phyloP scores from a whole-genome alignment of 306 rosid species.

The peach (Prunus persica) region DNA sequence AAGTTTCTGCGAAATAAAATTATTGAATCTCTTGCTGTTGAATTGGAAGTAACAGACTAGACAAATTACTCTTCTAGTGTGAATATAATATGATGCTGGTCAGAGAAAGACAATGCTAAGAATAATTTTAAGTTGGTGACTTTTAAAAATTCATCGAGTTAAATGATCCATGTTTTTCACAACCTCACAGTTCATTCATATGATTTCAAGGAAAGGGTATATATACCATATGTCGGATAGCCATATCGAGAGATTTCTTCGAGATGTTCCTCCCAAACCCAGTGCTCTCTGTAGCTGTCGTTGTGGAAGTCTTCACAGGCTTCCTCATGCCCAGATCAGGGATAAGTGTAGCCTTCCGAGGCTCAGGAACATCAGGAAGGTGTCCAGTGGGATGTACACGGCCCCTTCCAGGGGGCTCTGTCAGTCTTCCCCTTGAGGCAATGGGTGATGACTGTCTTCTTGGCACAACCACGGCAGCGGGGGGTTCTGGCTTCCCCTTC shows the following conservation, averaged over 20 bases:
- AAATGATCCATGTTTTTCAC: neutral
- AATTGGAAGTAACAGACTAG: neutral
- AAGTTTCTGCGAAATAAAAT: neutral
- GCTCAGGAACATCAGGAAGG: constrained; percentile 51
- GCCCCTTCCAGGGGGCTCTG: constrained; percentile 61
- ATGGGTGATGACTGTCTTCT: constrained; percentile 80
- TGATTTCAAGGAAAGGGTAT: constrained; percentile 7
- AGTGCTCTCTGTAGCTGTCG: constrained; percentile 54
- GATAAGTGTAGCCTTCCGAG: constrained; percentile 47
- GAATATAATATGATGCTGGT: neutral
- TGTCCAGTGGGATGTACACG: constrained; percentile 65
- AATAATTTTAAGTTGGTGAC: neutral
- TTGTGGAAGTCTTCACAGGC: constrained; percentile 64
- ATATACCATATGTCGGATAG: constrained; percentile 91
- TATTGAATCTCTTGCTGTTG: neutral
- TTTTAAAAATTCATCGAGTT: neutral
- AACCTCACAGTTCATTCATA: neutral
- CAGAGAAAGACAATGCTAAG: neutral
- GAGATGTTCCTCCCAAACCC: constrained; percentile 96
- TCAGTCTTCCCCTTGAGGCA: constrained; percentile 69
- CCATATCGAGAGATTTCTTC: constrained; percentile 95
- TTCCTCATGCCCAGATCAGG: constrained; percentile 64
- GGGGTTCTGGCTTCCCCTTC: constrained; percentile 63
- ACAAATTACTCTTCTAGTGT: neutral
- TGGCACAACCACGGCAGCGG: constrained; percentile 40